Base-by-base conservation (phyloP, 1,284 basidiomycete species). In the Peniophora sp. region DNA sequence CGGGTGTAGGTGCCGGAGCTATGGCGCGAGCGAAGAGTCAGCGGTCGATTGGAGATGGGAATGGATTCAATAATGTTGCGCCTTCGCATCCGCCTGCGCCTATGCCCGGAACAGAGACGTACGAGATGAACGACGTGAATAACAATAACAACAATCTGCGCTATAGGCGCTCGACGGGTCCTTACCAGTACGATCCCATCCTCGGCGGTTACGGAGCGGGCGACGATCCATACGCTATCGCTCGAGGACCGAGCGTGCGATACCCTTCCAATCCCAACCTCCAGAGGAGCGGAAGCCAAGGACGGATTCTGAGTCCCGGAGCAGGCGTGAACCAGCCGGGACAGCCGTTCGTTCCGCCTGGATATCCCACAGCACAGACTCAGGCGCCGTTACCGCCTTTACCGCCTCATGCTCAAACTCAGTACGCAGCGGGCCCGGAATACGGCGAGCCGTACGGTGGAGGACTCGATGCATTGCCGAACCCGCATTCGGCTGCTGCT, bases 1-100 rank as follows among this genome's bases (percentile, higher is more conserved):
- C 61, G 23, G 63, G 61, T 16, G 39, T 67, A 61, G 65, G 52
- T 56, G 65, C 44, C 56, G 61, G 35, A 55, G 61, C 17, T 63
- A 61, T 56, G 35, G 53, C 47, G 58, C 58, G 27, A 50, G 38
- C 38, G 38, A 20, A n/a, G 38, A 20, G 38, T 8, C 38, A 41
- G 38, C 38, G 38, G n/a, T n/a, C n/a, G n/a, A n/a, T n/a, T n/a
- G n/a, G n/a, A n/a, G n/a, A n/a, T n/a, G n/a, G n/a, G n/a, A n/a
- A n/a, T n/a, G n/a, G n/a, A n/a, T n/a, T n/a, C n/a, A n/a, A n/a
- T n/a, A n/a, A n/a, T n/a, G n/a, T n/a, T n/a, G n/a, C n/a, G n/a
- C n/a, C n/a, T n/a, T n/a, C n/a, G n/a, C n/a, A n/a, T n/a, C n/a
- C 57, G 64, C 43, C 56, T 61, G 32, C 56, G 61, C n/a, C 63